These are phyloP conservation scores for Naganishia vishniacii DNA, from an alignment of 768 basidiomycete species.

Conservation along the genomic window DNA sequence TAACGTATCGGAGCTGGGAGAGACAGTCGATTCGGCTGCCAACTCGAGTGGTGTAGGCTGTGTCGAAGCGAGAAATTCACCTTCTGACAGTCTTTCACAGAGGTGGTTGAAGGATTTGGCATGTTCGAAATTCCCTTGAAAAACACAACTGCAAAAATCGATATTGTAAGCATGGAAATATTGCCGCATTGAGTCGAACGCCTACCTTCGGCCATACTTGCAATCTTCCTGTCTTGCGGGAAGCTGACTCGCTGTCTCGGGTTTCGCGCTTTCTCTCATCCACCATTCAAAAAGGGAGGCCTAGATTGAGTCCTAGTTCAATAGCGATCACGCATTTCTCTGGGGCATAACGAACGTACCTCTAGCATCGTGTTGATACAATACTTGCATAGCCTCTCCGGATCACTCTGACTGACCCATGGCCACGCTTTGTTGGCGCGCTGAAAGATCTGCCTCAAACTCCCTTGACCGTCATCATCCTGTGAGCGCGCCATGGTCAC, in stretches of 20 bases:
- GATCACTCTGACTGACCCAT: background rate
- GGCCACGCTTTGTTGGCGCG: slow-evolving; percentile 25
- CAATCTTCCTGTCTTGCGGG: slow-evolving; percentile 22
- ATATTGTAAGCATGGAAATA: background rate
- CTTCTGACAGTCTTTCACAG: slow-evolving; percentile 5
- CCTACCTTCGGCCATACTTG: slow-evolving; percentile 25
- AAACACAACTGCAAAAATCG: slow-evolving; percentile 1
- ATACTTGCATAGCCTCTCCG: slow-evolving; percentile 20
- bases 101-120: slow-evolving; percentile 10
- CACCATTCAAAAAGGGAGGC: slow-evolving; percentile 28
- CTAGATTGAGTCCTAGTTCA: background rate
- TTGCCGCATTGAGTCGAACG: background rate
- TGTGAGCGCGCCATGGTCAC: background rate
- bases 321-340: background rate
- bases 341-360: slow-evolving; percentile 7
- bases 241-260: slow-evolving; percentile 5
- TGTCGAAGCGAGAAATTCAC: background rate
- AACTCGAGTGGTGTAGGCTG: slow-evolving; percentile 9
- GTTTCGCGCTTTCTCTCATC: slow-evolving; percentile 23
- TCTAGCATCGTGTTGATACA: slow-evolving; percentile 21
- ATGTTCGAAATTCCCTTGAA: slow-evolving; percentile 15
- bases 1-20: background rate
- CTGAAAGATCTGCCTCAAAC: slow-evolving; percentile 20
- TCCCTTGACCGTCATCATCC: background rate
- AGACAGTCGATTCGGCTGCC: background rate